A percentile compares a stretch with the other conserved stretches of the same genome.
Conservation (phyloP, 805 yeast species). For the Aciculoconidium aculeatum region DNA sequence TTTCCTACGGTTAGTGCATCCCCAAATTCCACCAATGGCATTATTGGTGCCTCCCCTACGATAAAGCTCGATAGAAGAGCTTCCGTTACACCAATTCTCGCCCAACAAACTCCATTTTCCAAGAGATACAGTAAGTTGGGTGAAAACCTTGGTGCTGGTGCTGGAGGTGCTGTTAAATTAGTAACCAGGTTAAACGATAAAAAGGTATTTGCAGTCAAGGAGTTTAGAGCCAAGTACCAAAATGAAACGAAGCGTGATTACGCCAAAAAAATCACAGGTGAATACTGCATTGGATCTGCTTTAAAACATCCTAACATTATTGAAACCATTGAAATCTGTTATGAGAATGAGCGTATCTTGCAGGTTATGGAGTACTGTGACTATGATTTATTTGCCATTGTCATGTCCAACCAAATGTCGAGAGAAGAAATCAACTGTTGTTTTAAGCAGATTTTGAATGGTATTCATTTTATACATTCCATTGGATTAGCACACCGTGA, state of each 20-base stretch:
- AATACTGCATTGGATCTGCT: constrained; percentile 90
- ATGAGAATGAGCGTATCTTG: constrained; percentile 78
- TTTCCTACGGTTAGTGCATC: no score
- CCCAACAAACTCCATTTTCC: constrained; percentile 37
- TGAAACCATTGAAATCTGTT: constrained; percentile 85
- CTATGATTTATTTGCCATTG: constrained; percentile 87
- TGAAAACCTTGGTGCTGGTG: constrained; percentile 88
- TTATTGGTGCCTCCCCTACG: no score
- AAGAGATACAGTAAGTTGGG: constrained; percentile 79
- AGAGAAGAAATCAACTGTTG: constrained; percentile 79
- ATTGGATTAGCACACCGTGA: constrained; percentile 91
- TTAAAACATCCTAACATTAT: constrained; percentile 85
- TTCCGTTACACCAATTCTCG: constrained; percentile 27
- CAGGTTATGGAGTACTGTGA: constrained; percentile 96
- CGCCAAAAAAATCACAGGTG: constrained; percentile 88
- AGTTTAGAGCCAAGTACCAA: constrained; percentile 71
- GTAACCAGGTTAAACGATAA: constrained; percentile 62
- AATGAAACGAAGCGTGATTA: constrained; percentile 79
- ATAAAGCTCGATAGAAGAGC: constrained; percentile 26
- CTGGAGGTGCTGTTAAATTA: constrained; percentile 85
- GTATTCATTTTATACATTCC: constrained; percentile 73
- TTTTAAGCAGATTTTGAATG: constrained; percentile 78
- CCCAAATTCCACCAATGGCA: no score
- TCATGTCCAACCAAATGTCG: constrained; percentile 87
- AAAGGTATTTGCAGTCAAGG: constrained; percentile 85